A percentile compares a stretch with the other conserved stretches of the same genome.
These are phyloP conservation scores for Phytophthora syringae DNA, from an alignment of 352 stramenopile genomes.

Conservation along the genomic window DNA sequence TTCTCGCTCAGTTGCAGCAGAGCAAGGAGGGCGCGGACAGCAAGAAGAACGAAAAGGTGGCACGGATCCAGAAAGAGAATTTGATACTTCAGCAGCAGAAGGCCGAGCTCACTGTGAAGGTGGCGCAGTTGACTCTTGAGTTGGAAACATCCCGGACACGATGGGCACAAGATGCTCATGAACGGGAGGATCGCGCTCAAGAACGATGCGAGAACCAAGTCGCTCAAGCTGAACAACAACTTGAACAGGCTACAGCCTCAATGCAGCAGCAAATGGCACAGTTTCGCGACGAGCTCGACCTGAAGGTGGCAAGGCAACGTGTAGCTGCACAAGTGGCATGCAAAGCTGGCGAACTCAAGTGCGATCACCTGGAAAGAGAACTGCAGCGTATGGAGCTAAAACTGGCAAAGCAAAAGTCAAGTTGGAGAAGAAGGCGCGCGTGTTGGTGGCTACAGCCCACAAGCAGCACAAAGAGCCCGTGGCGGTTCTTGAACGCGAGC, in stretches of 20 bases:
- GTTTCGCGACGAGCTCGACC: constrained; percentile 32
- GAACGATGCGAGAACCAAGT: constrained; percentile 17
- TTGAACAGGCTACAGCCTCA: constrained; percentile 42
- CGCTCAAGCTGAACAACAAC: constrained; percentile 23
- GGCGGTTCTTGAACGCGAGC: constrained; percentile 21
- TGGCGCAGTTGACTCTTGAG: constrained; percentile 42
- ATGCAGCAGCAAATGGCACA: constrained; percentile 42
- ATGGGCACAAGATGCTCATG: constrained; percentile 28
- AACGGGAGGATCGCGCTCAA: constrained; percentile 26
- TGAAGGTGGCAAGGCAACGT: constrained; percentile 33
- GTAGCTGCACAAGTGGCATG: constrained; percentile 39
- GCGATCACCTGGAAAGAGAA: constrained; percentile 28
- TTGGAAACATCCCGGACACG: constrained; percentile 33
- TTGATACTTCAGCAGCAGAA: constrained; percentile 36
- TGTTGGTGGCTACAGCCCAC: constrained; percentile 35
- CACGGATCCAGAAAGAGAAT: constrained; percentile 18
- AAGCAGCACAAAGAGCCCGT: constrained; percentile 28
- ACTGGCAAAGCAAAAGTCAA: constrained; percentile 56
- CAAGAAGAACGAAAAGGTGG: constrained; percentile 22
- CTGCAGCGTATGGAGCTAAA: constrained; percentile 34
- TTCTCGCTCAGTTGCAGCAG: constrained; percentile 28
- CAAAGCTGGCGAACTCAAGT: constrained; percentile 35
- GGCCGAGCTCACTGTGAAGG: constrained; percentile 35
- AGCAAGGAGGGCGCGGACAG: constrained; percentile 12
- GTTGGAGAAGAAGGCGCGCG: constrained; percentile 58